These are phyloP conservation scores for Aspergillus sp. DNA, from an alignment of 2,329 filamentous ascomycete species.

Conservation along the genomic window DNA sequence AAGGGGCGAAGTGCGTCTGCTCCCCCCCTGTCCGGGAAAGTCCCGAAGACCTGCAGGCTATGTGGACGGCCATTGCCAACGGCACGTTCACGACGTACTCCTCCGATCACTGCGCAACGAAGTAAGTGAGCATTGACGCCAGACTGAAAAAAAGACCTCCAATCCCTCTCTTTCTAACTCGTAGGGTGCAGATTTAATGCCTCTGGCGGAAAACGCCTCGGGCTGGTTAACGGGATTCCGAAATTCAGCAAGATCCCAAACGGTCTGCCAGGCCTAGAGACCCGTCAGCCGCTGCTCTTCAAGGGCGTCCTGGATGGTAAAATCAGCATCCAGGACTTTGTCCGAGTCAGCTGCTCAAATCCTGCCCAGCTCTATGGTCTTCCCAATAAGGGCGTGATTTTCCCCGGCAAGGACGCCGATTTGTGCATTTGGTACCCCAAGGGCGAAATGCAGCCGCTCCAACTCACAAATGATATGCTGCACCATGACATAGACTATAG, in stretches of 20 bases:
- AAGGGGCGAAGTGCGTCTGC: constrained; percentile 57
- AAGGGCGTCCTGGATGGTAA: constrained; percentile 13
- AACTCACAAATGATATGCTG: constrained; percentile 34
- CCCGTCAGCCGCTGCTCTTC: constrained; percentile 40
- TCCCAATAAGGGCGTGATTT: constrained; percentile 40
- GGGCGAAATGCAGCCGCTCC: constrained; percentile 18
- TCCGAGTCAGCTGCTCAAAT: constrained; percentile 45
- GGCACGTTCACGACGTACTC: constrained; percentile 57
- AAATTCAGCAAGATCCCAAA: constrained; percentile 45
- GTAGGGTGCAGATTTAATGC: too few relatives aligned
- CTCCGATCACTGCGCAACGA: constrained; percentile 5
- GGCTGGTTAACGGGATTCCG: constrained; percentile 3
- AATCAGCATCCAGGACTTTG: constrained; percentile 40
- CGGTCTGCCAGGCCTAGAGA: constrained; percentile 46
- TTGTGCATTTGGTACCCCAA: constrained; percentile 45
- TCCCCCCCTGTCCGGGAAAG: constrained; percentile 52
- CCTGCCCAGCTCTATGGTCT: constrained; percentile 48
- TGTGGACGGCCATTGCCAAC: constrained; percentile 53
- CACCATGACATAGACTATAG: constrained; percentile 41
- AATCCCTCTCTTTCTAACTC: too few relatives aligned
- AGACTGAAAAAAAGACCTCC: too few relatives aligned
- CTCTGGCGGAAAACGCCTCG: too few relatives aligned
- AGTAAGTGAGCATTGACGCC: too few relatives aligned
- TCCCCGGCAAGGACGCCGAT: constrained; percentile 44
- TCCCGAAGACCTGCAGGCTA: constrained; percentile 49